Evolutionary conservation across 306 rosid species (phyloP).

Genomic region (Cicer bijugum): DNA sequence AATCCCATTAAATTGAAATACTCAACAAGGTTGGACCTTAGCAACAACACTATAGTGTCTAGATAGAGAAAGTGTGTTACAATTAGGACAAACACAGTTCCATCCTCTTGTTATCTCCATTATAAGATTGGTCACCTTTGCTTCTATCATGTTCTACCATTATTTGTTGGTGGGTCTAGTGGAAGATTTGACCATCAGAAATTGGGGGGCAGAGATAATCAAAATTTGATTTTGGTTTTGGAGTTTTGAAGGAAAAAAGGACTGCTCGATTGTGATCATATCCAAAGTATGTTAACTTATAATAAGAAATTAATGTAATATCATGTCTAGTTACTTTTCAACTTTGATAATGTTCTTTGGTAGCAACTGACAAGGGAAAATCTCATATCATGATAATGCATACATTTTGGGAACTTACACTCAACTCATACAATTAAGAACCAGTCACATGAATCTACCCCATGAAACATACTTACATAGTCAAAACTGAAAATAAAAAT

Average conservation of each 20-base stretch:
- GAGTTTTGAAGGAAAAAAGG: constrained; percentile 42
- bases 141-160: constrained; percentile 40
- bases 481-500: too few species aligned
- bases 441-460: too few species aligned
- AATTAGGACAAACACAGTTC: constrained; percentile 47
- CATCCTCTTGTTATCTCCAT: constrained; percentile 44
- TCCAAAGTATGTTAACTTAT: constrained; percentile 28
- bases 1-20: constrained; percentile 33
- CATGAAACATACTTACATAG: too few species aligned
- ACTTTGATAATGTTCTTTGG: constrained; percentile 21
- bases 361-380: background rate
- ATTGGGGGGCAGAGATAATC: constrained; percentile 52
- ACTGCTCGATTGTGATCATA: constrained; percentile 25
- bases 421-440: too few species aligned
- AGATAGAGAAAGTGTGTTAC: constrained; percentile 39
- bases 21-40: constrained; percentile 45
- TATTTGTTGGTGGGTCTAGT: constrained; percentile 54
- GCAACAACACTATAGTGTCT: constrained; percentile 16
- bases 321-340: constrained; percentile 39
- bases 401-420: constrained; percentile 12
- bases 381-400: constrained; percentile 1
- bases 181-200: constrained; percentile 39
- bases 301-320: constrained; percentile 1
- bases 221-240: constrained; percentile 50
- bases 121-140: constrained; percentile 37